Evolutionary conservation across 345 rosid genomes (phyloP), one percentile per base, ranked within the genome.

Genomic region (Pistacia atlantica): DNA sequence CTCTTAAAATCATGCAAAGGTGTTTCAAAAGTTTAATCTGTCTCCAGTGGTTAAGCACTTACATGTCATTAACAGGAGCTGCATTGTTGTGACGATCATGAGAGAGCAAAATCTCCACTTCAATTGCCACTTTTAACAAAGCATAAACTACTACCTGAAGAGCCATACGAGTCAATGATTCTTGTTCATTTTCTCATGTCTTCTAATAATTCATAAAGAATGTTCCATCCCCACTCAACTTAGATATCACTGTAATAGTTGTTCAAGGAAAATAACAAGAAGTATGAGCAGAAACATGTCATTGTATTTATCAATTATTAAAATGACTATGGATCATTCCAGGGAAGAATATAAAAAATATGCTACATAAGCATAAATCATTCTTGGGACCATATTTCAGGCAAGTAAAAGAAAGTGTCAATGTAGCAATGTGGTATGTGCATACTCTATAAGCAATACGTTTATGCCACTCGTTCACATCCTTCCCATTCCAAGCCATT

Each of bases 401-500:
- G 17, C 31, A 22, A 22, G 48, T 11, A 68, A 46, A 59, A 67
- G 4, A 63, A 12, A 56, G 45, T 22, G 59, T 18, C 64, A 63
- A 66, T 18, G 37, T 13, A 16, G 49, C 56, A 31, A 62, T 35
- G 16, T 46, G 25, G 35, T 71, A 42, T 68, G 59, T 67, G 37
- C 62, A 16, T 80, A 90, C 95, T 84, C 78, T 85, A 79, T 86
- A 81, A 60, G 91, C 77, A 51, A 87, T 80, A 28, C 85, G 77
- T 80, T 77, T 89, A 79, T 89, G 91, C 93, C 93, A 91, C 74
- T 67, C 82, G 79, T 87, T 88, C 70, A 89, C 89, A 79, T 91
- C 93, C 80, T 85, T 88, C 79, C 95, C 95, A 11, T 86, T 84
- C 93, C 93, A 91, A 28, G 91, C 93, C 89, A 83, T 85, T 58